Evolutionary conservation across 805 yeast species (phyloP), one percentile per base, ranked within the genome.

Genomic region (Candida ovalis): DNA sequence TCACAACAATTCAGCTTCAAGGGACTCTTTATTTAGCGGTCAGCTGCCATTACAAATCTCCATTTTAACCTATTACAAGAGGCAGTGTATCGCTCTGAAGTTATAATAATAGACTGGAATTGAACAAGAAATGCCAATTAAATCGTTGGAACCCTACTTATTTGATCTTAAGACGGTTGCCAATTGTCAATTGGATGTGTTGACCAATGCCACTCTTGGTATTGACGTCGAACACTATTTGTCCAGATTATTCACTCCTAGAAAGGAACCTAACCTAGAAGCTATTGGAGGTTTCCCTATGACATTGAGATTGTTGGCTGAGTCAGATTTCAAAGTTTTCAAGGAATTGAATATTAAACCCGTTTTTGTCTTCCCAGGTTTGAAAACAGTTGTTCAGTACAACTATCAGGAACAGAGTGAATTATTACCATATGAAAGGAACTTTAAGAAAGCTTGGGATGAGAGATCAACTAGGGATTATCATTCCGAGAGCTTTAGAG

Each of bases 261-360:
- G 81, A 54, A 81, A 80, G 47, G 96, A 88, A 56, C 84, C 84
- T 43, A 78, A 77, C 51, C 64, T 82, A 37, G 85, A 83, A 43
- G 96, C 94, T 9, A 76, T 86, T 53, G 96, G 96, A 22, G 96
- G 96, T 0, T 76, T 84, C 48, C 96, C 96, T 1, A 64, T 77
- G 42, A 77, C 88, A 3, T 67, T 89, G 52, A 73, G 71, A 48
- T 69, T 69, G 50, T 73, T 74, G 56, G 68, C 88, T 42, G 82
- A 81, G 45, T 66, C 80, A 1, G 95, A 89, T 60, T 68, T 89
- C 44, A 72, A 74, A 40, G 74, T 76, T 2, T 81, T 90, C 61
- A 69, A 74, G 43, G 81, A 80, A 45, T 74, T 74, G 51, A 76
- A 80, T 44, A 79, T 90, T 48, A 84, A 81, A n/a, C 96, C 96